Evolutionary conservation across 257 asterid species (phyloP).

Genomic region (Nemophila menziesii): DNA sequence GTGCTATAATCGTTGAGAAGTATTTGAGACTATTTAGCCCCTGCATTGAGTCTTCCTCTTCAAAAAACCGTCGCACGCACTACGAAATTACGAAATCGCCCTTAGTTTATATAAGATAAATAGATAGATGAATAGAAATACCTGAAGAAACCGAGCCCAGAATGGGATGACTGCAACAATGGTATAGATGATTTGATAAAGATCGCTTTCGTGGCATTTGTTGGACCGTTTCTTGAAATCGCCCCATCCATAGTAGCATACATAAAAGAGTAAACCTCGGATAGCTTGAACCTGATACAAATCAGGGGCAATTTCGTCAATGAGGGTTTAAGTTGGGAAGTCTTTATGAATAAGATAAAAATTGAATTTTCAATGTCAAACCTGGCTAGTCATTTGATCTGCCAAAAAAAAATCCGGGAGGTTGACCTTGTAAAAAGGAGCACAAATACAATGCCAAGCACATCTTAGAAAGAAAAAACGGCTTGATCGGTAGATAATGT

Average conservation of each 20-base stretch:
- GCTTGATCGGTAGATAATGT: conserved; percentile 64
- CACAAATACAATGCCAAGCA: conserved; percentile 61
- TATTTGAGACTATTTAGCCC: conserved; percentile 41
- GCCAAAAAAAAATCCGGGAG: conserved; percentile 77
- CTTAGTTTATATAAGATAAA: neutral
- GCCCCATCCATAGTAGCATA: conserved; percentile 56
- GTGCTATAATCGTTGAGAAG: conserved; percentile 51
- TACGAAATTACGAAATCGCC: conserved; percentile 3
- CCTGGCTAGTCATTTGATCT: conserved; percentile 97
- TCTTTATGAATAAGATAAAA: too few species aligned
- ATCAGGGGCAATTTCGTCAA: too few species aligned
- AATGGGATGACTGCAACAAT: conserved; percentile 49
- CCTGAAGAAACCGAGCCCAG: conserved; percentile 53
- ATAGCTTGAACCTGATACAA: conserved; percentile 78
- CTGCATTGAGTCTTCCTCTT: conserved; percentile 37
- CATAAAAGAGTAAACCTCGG: conserved; percentile 44
- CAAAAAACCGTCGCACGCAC: conserved; percentile 50
- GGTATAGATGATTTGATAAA: conserved; percentile 20
- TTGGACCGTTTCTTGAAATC: conserved; percentile 33
- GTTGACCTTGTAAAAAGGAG: conserved; percentile 82
- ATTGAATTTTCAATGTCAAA: conserved; percentile 8
- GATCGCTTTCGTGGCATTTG: conserved; percentile 14
- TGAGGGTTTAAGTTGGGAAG: too few species aligned
- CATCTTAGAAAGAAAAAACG: conserved; percentile 49
- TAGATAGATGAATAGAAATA: too few species aligned